Percentiles rank a stretch among this genome's conserved stretches.
Evolutionary conservation across 1,284 basidiomycete species (phyloP).

Genomic region (Cryptococcus sp.): DNA sequence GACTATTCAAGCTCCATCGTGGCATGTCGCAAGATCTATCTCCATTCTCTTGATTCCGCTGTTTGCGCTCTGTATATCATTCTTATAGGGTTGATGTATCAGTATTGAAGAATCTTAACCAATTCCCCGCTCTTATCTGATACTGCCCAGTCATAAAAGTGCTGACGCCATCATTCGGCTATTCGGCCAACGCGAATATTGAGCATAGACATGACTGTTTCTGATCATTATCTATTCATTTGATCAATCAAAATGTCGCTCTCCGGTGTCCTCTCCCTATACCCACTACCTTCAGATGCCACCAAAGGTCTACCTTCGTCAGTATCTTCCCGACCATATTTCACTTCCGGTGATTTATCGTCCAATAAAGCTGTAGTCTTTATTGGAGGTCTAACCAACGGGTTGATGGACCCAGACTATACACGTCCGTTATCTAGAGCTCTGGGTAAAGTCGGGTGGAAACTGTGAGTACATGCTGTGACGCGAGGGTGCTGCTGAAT

Average conservation of each 20-base stretch:
- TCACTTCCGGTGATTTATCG: constrained; percentile 31
- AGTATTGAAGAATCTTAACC: too few relatives aligned
- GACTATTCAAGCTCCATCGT: not conserved
- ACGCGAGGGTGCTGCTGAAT: not conserved
- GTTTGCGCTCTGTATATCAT: too few relatives aligned
- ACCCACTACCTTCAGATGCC: not conserved
- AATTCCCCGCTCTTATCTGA: too few relatives aligned
- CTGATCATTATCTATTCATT: not conserved
- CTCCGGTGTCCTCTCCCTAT: not conserved
- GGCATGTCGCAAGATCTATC: too few relatives aligned
- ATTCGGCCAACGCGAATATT: too few relatives aligned
- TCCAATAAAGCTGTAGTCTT: constrained; percentile 35
- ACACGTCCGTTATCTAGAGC: constrained; percentile 21
- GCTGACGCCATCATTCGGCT: too few relatives aligned
- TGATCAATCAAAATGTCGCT: not conserved
- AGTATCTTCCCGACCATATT: constrained; percentile 18
- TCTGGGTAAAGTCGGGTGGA: constrained; percentile 34
- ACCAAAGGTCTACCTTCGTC: not conserved
- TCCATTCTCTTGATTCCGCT: too few relatives aligned
- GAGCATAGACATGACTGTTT: not conserved
- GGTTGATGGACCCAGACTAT: constrained; percentile 37
- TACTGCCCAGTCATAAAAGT: too few relatives aligned
- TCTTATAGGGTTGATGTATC: too few relatives aligned
- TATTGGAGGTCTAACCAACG: constrained; percentile 45
- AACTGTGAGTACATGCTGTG: constrained; percentile 29